Base-by-base conservation (phyloP, 116 monocot genomes). In the Posidonia oceanica region DNA sequence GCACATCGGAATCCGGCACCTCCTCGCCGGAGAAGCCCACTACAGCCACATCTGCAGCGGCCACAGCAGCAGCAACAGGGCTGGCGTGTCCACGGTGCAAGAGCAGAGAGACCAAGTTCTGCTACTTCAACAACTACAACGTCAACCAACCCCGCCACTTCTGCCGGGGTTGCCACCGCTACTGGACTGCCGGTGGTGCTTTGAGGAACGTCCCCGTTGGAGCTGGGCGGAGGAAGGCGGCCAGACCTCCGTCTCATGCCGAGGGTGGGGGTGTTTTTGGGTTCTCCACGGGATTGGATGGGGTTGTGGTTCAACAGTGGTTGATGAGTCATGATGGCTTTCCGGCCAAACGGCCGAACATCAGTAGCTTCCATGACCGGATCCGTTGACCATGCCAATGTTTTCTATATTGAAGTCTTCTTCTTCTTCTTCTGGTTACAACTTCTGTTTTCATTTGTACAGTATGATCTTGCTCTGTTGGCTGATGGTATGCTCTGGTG, bases 111-210 rank as follows among this genome's bases (percentile, higher is more conserved):
- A 91, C 91, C 62, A 91, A 91, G 88, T 91, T 91, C 80, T 91
- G 91, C 81, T 91, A 87, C 86, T 92, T 86, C 86, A 92, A 92
- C 84, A 92, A 92, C 82, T 92, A 92, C 86, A 92, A 88, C 86
- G 82, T 86, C 15, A 86, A 86, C 70, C 92, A 88, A 74, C 92
- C 92, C 38, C 83, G 91, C 1, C 91, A 92, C 81, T 88, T 92
- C 85, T 92, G 88, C 77, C 73, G 76, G 59, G 70, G 77, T 44
- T 92, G 87, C 81, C 84, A 84, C 72, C 79, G 92, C 41, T 92
- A 92, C 80, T 88, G 92, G 88, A 92, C 92, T 7, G 92, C 92
- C 41, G 88, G 92, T 39, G 88, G 92, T 10, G 71, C 85, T 11
- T 77, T 86, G 36, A 81, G 94, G 16, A 94, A 89, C 70, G 85